Evolutionary conservation across 2,329 filamentous ascomycete genomes (phyloP).

Genomic region (Trichothecium roseum): DNA sequence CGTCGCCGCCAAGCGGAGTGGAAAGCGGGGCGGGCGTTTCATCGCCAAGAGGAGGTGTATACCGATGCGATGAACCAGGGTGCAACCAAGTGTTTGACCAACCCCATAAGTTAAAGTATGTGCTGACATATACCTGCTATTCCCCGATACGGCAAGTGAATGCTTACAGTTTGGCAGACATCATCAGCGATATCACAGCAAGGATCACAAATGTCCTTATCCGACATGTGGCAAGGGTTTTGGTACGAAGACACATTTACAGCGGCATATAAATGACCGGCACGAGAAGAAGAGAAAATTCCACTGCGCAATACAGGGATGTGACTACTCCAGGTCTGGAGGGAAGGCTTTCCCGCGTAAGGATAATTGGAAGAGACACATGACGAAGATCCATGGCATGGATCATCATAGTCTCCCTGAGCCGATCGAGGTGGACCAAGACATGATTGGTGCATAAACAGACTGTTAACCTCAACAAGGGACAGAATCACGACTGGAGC

Average conservation of each 20-base stretch:
- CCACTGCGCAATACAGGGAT: slow-evolving; percentile 43
- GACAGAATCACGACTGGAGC: background rate
- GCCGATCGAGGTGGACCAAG: slow-evolving; percentile 29
- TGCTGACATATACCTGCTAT: background rate
- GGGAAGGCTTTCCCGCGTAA: slow-evolving; percentile 51
- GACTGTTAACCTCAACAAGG: background rate
- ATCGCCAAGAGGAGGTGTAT: slow-evolving; percentile 18
- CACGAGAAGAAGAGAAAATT: slow-evolving; percentile 50
- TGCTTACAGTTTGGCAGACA: slow-evolving; percentile 29
- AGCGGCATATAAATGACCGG: slow-evolving; percentile 52
- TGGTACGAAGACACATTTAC: slow-evolving; percentile 51
- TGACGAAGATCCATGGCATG: slow-evolving; percentile 47
- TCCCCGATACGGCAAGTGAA: slow-evolving; percentile 4
- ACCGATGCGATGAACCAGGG: slow-evolving; percentile 24
- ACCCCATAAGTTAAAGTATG: slow-evolving; percentile 49
- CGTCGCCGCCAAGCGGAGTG: slow-evolving; percentile 19
- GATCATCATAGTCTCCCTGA: slow-evolving; percentile 28
- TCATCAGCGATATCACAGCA: slow-evolving; percentile 50
- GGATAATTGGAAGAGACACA: slow-evolving; percentile 53
- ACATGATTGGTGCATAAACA: slow-evolving; percentile 14
- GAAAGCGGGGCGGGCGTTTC: slow-evolving; percentile 11
- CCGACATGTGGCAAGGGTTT: slow-evolving; percentile 43
- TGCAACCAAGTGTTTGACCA: slow-evolving; percentile 40
- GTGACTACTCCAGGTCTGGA: slow-evolving; percentile 44
- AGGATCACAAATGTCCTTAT: slow-evolving; percentile 47